phyloP scores from a whole-genome alignment of 495 filamentous ascomycete genomes.

The Oleoguttula mirabilis region DNA sequence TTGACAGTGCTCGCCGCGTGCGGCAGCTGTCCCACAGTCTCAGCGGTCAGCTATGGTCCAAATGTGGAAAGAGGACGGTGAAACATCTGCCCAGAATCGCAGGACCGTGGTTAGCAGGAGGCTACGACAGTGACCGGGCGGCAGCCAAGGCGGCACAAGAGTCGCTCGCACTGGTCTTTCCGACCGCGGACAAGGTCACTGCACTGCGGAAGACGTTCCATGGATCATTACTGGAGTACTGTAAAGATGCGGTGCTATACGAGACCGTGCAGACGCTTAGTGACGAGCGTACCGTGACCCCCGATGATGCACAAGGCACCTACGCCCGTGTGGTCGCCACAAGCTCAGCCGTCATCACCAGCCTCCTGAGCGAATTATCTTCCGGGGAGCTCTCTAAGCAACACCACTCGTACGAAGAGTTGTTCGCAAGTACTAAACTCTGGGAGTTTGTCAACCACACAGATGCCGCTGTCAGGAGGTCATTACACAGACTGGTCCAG shows the following conservation, averaged over 20 bases:
- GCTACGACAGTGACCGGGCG: slow-evolving; percentile 69
- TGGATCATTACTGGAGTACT: slow-evolving; percentile 63
- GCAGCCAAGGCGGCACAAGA: slow-evolving; percentile 63
- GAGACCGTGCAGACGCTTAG: slow-evolving; percentile 74
- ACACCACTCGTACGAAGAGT: slow-evolving; percentile 35
- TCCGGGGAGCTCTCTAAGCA: slow-evolving; percentile 27
- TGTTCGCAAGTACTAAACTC: slow-evolving; percentile 54
- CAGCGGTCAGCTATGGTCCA: slow-evolving; percentile 58
- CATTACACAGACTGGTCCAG: slow-evolving; percentile 56
- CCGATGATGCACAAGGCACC: slow-evolving; percentile 75
- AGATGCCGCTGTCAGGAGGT: slow-evolving; percentile 60
- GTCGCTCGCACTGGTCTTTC: slow-evolving; percentile 59
- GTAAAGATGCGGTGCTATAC: slow-evolving; percentile 56
- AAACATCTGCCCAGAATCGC: slow-evolving; percentile 63
- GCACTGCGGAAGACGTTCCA: slow-evolving; percentile 70
- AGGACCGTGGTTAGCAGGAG: slow-evolving; percentile 77
- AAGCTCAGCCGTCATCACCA: slow-evolving; percentile 44
- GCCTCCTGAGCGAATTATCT: slow-evolving; percentile 35
- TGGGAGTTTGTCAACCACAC: slow-evolving; percentile 61
- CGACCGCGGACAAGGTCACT: slow-evolving; percentile 61
- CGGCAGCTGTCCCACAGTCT: slow-evolving; percentile 69
- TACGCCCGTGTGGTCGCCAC: slow-evolving; percentile 68
- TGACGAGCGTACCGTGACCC: slow-evolving; percentile 69
- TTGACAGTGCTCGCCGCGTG: slow-evolving; percentile 77
- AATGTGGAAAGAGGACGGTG: slow-evolving; percentile 67